Base-by-base conservation (phyloP, 352 stramenopile genomes). In the Phytophthora vignae region DNA sequence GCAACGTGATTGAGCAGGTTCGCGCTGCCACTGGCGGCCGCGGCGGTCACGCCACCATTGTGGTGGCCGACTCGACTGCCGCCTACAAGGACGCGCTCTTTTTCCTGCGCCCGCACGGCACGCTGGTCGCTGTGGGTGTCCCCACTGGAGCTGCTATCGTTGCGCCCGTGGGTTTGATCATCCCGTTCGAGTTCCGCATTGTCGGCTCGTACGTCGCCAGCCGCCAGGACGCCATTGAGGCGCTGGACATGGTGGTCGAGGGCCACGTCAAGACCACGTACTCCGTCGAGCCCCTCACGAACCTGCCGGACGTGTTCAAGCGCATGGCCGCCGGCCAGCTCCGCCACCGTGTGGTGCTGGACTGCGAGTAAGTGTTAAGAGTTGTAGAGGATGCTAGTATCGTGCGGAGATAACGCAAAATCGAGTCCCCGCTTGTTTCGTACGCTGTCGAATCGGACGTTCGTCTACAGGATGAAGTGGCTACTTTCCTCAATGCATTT, bases 41-140 rank as follows among this genome's bases (percentile, higher is more conserved):
- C 15, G 44, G 44, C 7, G 44, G 44, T 3, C 44, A 52, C 44
- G 44, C 44, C 17, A 52, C 44, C 44, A 52, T 52, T 22, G 44
- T 52, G 3, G 44, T 52, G 44, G 44, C 44, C n/a, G 44, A 52
- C 44, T 52, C 44, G 44, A 52, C 44, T 22, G 44, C 44, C 15
- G 44, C 44, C 44, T 52, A 52, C 44, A 52, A 52, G 44, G 44
- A 52, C 44, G 44, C 44, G 9, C 44, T 52, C 17, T 22, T 52
- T 3, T 52, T 52, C 44, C 44, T 52, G 44, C 44, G 44, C 3
- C 44, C 44, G 12, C 44, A 22, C n/a, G 44, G 44, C 25, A 85
- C 74, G 1, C 69, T 91, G 3, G 72, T 96, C 14, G 69, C 95
- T 10, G 80, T 98, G 0, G 90, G 91, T n/a, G 73, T 87, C 15